Conservation (phyloP, 2,329 filamentous ascomycete species). For the Penicillium expansum region DNA sequence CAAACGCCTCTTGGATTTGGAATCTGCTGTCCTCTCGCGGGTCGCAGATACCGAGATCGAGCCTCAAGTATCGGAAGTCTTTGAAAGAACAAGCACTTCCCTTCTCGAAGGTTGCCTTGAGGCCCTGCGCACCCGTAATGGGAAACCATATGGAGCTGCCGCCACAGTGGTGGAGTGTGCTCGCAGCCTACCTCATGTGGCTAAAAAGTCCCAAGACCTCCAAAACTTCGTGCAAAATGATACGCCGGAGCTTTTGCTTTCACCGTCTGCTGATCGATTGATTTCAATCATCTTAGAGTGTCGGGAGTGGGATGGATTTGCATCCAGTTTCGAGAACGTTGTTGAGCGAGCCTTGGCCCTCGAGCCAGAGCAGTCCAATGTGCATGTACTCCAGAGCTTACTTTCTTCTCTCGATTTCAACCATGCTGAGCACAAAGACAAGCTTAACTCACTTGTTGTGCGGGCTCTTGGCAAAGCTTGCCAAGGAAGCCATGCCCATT, state of each 20-base stretch:
- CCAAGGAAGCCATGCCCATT: constrained; percentile 35
- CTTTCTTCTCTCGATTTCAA: constrained; percentile 38
- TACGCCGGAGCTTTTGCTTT: constrained; percentile 60
- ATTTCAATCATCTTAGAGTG: constrained; percentile 63
- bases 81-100: constrained; percentile 37
- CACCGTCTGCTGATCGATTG: constrained; percentile 66
- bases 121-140: constrained; percentile 54
- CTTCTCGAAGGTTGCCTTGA: constrained; percentile 52
- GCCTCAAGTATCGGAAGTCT: constrained; percentile 27
- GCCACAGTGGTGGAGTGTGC: constrained; percentile 56
- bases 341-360: constrained; percentile 36
- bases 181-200: constrained; percentile 41
- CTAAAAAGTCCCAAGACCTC: constrained; percentile 45
- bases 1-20: constrained; percentile 64
- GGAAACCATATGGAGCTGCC: constrained; percentile 66
- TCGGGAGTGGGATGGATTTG: constrained; percentile 43
- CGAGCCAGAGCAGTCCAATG: constrained; percentile 32
- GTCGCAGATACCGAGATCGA: constrained; percentile 25
- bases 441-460: constrained; percentile 37
- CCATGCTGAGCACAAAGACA: constrained; percentile 35
- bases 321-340: constrained; percentile 40
- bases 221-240: constrained; percentile 55
- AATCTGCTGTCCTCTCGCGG: constrained; percentile 38
- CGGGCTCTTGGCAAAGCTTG: constrained; percentile 37
- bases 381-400: constrained; percentile 39